Percentiles rank a stretch among this genome's conserved stretches.
Evolutionary conservation across 2,329 filamentous ascomycete species (phyloP).

Genomic region (Rutstroemia sp.): DNA sequence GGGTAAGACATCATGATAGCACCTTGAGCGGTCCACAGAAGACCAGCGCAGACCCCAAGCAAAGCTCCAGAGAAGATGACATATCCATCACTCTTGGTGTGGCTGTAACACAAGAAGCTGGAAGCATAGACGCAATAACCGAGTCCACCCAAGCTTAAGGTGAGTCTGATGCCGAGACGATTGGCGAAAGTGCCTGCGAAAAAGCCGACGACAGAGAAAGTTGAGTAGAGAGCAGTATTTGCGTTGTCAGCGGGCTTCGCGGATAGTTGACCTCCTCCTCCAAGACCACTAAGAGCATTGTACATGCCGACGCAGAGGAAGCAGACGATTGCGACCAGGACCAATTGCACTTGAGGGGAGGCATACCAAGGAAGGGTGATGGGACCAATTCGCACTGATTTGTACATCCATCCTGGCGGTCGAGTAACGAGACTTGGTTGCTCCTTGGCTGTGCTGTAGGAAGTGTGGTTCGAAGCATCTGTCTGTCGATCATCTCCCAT

Average conservation of each 20-base stretch:
- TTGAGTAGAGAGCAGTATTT: constrained; percentile 37
- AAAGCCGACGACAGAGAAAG: constrained; percentile 51
- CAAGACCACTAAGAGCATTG: constrained; percentile 56
- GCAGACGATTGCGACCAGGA: constrained; percentile 61
- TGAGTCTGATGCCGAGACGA: constrained; percentile 58
- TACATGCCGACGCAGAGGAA: constrained; percentile 66
- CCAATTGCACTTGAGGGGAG: constrained; percentile 63
- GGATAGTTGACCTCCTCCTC: constrained; percentile 46
- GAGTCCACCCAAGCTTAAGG: constrained; percentile 62
- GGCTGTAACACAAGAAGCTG: constrained; percentile 42
- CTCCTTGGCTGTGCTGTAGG: background rate
- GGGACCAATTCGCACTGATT: constrained; percentile 29
- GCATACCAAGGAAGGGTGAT: constrained; percentile 58
- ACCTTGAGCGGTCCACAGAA: constrained; percentile 75
- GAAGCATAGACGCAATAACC: constrained; percentile 66
- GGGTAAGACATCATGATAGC: constrained; percentile 87
- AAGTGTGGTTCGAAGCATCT: constrained; percentile 1
- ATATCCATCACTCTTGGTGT: constrained; percentile 41
- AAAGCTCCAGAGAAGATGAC: constrained; percentile 69
- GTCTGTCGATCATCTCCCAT: constrained; percentile 1
- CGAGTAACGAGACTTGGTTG: background rate
- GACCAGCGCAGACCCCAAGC: constrained; percentile 67
- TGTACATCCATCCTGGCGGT: constrained; percentile 7
- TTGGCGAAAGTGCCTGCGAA: constrained; percentile 70
- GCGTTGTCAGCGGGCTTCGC: constrained; percentile 37